Conservation (phyloP, 352 stramenopile species). For the Phytopythium litorale region DNA sequence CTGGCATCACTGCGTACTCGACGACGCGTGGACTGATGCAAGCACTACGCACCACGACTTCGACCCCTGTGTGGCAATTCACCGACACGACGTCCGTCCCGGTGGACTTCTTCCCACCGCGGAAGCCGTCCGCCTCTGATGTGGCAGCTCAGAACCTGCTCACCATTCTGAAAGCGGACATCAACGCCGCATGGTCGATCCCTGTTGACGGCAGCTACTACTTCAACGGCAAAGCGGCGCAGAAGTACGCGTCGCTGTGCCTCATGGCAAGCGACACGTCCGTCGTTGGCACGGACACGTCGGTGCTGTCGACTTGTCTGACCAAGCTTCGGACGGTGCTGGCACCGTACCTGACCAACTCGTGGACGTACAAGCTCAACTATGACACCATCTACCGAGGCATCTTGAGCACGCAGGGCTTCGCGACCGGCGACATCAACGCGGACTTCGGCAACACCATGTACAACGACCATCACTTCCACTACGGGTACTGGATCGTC, state of each 20-base stretch:
- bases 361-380: constrained; percentile 36
- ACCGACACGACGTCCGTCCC: constrained; percentile 36
- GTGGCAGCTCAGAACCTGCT: constrained; percentile 34
- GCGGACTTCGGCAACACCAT: constrained; percentile 54
- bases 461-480: constrained; percentile 57
- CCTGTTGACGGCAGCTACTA: constrained; percentile 44
- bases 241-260: constrained; percentile 53
- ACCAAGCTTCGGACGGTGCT: constrained; percentile 33
- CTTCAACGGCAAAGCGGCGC: constrained; percentile 44
- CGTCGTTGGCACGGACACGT: constrained; percentile 28
- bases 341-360: constrained; percentile 35
- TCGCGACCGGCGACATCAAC: constrained; percentile 30
- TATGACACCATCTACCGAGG: constrained; percentile 45
- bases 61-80: constrained; percentile 42
- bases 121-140: constrained; percentile 19
- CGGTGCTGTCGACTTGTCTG: constrained; percentile 21
- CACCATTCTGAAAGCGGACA: constrained; percentile 30
- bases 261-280: constrained; percentile 37
- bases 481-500: constrained; percentile 45
- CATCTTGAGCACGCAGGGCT: constrained; percentile 42
- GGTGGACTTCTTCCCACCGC: constrained; percentile 44
- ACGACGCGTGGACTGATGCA: constrained; percentile 59
- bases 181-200: constrained; percentile 36
- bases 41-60: constrained; percentile 39
- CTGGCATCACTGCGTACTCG: constrained; percentile 30